Evolutionary conservation across 768 basidiomycete species (phyloP), one percentile per base, ranked within the genome.

Genomic region (Trametes cingulata): DNA sequence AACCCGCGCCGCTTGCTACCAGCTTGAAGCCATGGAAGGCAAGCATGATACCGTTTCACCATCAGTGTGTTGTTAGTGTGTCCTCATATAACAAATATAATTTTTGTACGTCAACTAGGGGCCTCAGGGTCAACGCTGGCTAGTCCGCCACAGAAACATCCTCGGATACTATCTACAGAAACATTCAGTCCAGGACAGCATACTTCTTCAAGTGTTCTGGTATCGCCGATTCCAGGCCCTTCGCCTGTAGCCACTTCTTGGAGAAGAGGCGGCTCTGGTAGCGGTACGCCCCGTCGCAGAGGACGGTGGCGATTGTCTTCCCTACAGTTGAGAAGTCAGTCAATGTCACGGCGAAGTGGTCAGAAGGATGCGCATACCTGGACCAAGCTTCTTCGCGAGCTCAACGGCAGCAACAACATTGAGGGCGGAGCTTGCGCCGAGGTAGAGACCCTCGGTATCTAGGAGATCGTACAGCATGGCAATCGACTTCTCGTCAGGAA

Each of bases 251-350:
- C 97, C 97, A 99, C 66, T 85, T 84, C 72, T 90, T 90, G 15
- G 95, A 97, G 78, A 99, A 99, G 36, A 99, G 77, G 12, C 97
- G 84, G 61, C 92, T 95, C 76, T 98, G 97, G 71, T 99, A 97
- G 70, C 97, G 84, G 70, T 98, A 96, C 45, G 97, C 97, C 7
- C 96, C 97, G 70, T 99, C 97, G 72, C 90, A 93, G 39, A 99
- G 75, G 52, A 98, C 82, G 5, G 97, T 99, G 1, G 86, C 94
- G 27, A 98, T 80, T 15, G 81, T 92, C 20, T 89, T 88, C 36
- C 91, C 91, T 94, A 61, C 29, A 45, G 37, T 37, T 53, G 54
- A 42, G n/a, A 14, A 24, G 42, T 47, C 50, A 50, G 3, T 2
- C 12, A 25, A 22, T 27, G 52, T n/a, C 20, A 7, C 13, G 24